Evolutionary conservation across 1,284 basidiomycete species (phyloP).

Genomic region (Porodaedalea pini): DNA sequence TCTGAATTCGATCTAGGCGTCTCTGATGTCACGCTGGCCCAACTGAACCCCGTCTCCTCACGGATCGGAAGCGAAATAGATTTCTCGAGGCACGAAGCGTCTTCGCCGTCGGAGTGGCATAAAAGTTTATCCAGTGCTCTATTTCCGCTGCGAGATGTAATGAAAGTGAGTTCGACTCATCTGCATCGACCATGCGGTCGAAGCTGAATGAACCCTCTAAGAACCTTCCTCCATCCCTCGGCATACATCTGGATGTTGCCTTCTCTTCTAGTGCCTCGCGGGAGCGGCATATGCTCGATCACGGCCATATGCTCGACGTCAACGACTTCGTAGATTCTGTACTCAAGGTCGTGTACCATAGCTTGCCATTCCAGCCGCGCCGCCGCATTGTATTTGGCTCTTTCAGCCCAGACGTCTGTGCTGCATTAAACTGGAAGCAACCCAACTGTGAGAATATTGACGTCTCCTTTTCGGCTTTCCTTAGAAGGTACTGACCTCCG

Average conservation of each 20-base stretch:
- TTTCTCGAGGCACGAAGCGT: conserved; percentile 27
- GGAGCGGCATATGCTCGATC: conserved; percentile 42
- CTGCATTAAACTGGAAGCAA: conserved; percentile 97
- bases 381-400: conserved; percentile 85
- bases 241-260: conserved; percentile 78
- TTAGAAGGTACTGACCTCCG: conserved; percentile 2
- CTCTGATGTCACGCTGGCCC: conserved; percentile 75
- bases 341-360: conserved; percentile 76
- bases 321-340: conserved; percentile 83
- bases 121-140: conserved; percentile 52
- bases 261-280: conserved; percentile 52
- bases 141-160: conserved; percentile 65
- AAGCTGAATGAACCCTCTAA: conserved; percentile 31
- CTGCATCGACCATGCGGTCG: conserved; percentile 5
- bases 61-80: conserved; percentile 45
- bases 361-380: conserved; percentile 50
- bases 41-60: conserved; percentile 70
- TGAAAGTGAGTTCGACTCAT: conserved; percentile 54
- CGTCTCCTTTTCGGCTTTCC: conserved; percentile 11
- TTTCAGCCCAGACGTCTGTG: conserved; percentile 84
- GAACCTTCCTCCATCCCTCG: conserved; percentile 70
- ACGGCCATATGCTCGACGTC: conserved; percentile 52
- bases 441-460: conserved; percentile 76
- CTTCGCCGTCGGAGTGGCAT: conserved; percentile 55
- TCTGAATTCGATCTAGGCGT: conserved; percentile 76